Evolutionary conservation across 495 filamentous ascomycete species (phyloP), one percentile per base, ranked within the genome.

Genomic region (Penicillium roqueforti): DNA sequence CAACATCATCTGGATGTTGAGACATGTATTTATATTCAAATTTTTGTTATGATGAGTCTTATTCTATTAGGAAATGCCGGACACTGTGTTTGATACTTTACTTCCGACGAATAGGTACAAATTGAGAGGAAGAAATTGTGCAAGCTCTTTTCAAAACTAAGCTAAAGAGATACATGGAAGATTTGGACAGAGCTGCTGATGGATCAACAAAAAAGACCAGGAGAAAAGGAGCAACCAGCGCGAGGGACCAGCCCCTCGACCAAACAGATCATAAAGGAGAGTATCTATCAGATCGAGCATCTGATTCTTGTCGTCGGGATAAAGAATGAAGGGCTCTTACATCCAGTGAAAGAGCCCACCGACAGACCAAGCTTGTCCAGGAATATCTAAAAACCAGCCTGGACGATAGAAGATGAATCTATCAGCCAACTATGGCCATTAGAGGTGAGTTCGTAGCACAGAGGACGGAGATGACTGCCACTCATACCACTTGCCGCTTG

Each of bases 371-470:
- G 74, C 72, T 53, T 66, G 65, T 65, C 60, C 66, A 60, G 66
- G 67, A 64, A 70, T 62, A 28, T 59, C 58, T 54, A 57, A 60
- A 62, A 53, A 50, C 67, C 74, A 75, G 73, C 70, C 74, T 62
- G 67, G 64, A 73, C 68, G 55, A 63, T 78, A 78, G 77, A 76
- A 69, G 72, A 75, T 78, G 75, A 75, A 48, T 77, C 77, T 77
- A 76, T 44, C 13, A 65, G 54, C 53, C 57, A 54, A 38, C 56
- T 52, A 55, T 46, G 54, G 11, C 46, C 26, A 7, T 47, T 53
- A 14, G 20, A 18, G n/a, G 28, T 49, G 41, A 53, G 37, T 32
- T 54, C 36, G 11, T n/a, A 11, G 40, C 13, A 11, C 26, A 49
- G 36, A 25, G 19, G 22, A 14, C n/a, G 16, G 36, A 50, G 42